phyloP scores from a whole-genome alignment of 202 grass and related monocot genomes.

The Digitaria exilis region DNA sequence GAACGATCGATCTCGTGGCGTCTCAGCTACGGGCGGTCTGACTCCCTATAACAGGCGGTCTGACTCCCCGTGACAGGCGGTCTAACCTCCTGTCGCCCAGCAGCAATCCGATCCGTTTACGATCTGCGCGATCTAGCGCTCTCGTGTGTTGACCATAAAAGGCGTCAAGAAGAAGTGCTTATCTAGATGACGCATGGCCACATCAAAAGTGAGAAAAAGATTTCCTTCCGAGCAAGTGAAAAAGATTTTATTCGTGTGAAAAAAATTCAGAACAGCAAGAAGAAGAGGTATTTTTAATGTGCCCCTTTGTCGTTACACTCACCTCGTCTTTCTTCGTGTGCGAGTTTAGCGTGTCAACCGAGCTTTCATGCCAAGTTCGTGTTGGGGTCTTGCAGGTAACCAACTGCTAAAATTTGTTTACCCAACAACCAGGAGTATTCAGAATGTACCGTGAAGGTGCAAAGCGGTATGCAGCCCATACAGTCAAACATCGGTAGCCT shows the following conservation, averaged over 20 bases:
- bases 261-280: conserved; percentile 5
- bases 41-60: too few relatives aligned
- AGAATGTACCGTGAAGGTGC: neutral
- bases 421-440: neutral
- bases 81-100: too few relatives aligned
- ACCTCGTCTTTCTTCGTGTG: neutral
- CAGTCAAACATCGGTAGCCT: conserved; percentile 15
- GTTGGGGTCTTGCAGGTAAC: neutral
- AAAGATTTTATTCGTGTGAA: neutral
- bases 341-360: neutral
- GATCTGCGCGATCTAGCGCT: too few relatives aligned
- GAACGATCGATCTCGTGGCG: too few relatives aligned
- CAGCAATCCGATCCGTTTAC: too few relatives aligned
- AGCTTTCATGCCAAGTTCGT: neutral
- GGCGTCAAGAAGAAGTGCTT: too few relatives aligned
- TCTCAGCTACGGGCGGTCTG: too few relatives aligned
- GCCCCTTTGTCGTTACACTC: neutral
- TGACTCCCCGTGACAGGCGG: too few relatives aligned
- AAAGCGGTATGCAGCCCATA: neutral
- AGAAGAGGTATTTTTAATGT: neutral
- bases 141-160: too few relatives aligned
- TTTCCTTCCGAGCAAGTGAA: neutral
- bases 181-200: neutral
- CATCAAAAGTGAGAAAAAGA: neutral
- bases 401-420: neutral